Evolutionary conservation across 495 filamentous ascomycete genomes (phyloP), one percentile per base, ranked within the genome.

Genomic region (Xylaria scruposa): DNA sequence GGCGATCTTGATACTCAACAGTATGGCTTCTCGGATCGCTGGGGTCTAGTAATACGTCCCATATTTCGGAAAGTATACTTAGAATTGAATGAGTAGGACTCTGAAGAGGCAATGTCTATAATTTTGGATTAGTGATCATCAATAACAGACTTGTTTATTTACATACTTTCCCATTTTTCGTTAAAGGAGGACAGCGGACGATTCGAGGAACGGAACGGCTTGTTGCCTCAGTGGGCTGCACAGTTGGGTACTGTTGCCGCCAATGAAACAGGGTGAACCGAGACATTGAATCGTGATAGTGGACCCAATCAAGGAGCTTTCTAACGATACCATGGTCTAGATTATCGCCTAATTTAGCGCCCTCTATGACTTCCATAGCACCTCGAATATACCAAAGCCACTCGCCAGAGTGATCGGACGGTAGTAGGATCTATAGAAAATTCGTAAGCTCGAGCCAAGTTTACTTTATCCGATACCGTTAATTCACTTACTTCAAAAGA

Each of bases 331-430:
- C 31, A 56, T 72, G 38, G 19, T 70, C 31, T 8, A 24, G 24
- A n/a, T 51, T 60, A 29, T 75, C 9, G 58, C 61, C 49, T 12
- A 76, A 75, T 17, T 70, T 68, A 68, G 74, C 53, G 9, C 62
- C 54, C 36, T 64, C 26, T 33, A 78, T 38, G 49, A 74, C 62
- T 47, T 74, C 61, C 68, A 73, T 67, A 51, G 74, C 76, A 0
- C 74, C 76, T 42, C 69, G 47, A 47, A 74, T 70, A 65, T 78
- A 76, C 74, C 66, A 73, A 63, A 76, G 72, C 76, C 77, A 78
- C 49, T 78, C 73, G 59, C 75, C 71, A 29, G 73, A 77, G 46
- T 59, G 75, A 51, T 76, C 75, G 4, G 73, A 68, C 60, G 77
- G 47, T 49, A 69, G 58, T 31, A 73, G 61, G 26, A 78, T 76